Conservation (phyloP, 257 asterid species). For the Solanum chiquidenum region DNA sequence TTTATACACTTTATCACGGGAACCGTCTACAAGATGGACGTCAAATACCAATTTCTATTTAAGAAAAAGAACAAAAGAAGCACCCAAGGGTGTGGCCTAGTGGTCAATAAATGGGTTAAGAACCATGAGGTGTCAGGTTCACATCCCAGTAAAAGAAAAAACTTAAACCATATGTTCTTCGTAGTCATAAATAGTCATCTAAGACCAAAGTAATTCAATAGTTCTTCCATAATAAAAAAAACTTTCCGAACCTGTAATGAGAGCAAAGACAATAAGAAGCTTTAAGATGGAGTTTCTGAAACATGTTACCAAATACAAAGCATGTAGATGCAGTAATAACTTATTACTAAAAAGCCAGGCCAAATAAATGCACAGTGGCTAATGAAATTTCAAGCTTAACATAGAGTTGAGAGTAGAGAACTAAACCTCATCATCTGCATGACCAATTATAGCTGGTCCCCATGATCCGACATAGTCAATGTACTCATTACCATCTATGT, state of each 20-base stretch:
- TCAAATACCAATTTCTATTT: not conserved
- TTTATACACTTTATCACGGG: not conserved
- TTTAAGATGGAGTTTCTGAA: not conserved
- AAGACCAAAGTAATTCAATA: not conserved
- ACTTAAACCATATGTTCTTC: not conserved
- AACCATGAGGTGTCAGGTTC: not conserved
- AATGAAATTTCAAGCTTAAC: not conserved
- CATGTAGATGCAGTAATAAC: not conserved
- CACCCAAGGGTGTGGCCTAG: not conserved
- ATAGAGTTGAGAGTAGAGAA: not conserved
- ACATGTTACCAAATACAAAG: not conserved
- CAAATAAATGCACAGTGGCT: not conserved
- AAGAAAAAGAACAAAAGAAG: not conserved
- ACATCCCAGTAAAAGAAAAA: not conserved
- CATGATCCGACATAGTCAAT: slow-evolving; percentile 99
- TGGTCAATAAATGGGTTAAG: not conserved
- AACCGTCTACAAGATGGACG: not conserved
- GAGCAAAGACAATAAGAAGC: not conserved
- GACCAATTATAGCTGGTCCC: slow-evolving; percentile 99
- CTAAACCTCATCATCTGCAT: slow-evolving; percentile 89
- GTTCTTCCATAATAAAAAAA: not conserved
- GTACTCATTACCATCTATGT: slow-evolving; percentile 95
- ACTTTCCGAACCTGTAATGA: not conserved
- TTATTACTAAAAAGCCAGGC: not conserved
- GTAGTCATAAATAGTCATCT: not conserved